These are phyloP conservation scores for Rhizopogon salebrosus DNA, from an alignment of 768 basidiomycete species.

Conservation along the genomic window DNA sequence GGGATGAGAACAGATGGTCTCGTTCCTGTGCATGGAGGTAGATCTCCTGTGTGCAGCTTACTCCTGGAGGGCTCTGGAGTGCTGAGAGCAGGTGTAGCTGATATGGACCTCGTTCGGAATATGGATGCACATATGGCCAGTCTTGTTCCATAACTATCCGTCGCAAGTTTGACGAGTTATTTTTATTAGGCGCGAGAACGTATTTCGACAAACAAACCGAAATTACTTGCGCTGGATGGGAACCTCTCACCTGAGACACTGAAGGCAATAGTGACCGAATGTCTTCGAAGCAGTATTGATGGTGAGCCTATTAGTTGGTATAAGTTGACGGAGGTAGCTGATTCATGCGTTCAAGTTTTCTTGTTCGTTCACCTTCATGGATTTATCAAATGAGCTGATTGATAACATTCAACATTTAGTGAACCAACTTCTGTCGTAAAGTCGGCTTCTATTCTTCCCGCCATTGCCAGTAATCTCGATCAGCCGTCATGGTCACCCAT, in stretches of 20 bases:
- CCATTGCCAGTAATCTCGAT: conserved; percentile 40
- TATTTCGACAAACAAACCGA: conserved; percentile 37
- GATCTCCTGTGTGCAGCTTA: conserved; percentile 85
- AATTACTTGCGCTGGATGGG: conserved; percentile 68
- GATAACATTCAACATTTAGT: conserved; percentile 31
- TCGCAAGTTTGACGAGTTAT: not conserved
- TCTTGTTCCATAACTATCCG: not conserved
- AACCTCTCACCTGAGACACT: conserved; percentile 61
- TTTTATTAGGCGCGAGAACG: not conserved
- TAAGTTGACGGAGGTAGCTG: not conserved
- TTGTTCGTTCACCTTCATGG: conserved; percentile 46
- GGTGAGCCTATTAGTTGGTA: conserved; percentile 37
- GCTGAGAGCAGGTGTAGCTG: conserved; percentile 83
- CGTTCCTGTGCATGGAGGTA: conserved; percentile 33
- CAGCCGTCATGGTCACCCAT: conserved; percentile 40
- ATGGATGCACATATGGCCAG: conserved; percentile 41
- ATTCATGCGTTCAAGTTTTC: conserved; percentile 46
- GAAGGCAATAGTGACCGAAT: conserved; percentile 44
- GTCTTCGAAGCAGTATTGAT: conserved; percentile 40
- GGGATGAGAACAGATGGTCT: conserved; percentile 86
- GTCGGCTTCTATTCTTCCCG: conserved; percentile 62
- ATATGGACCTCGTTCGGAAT: conserved; percentile 70
- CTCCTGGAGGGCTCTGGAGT: conserved; percentile 67
- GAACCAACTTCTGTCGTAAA: conserved; percentile 94
- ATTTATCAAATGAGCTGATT: not conserved